Percentiles rank a stretch among this genome's conserved stretches.
phyloP scores from a whole-genome alignment of 345 rosid genomes.

The Geranium rotundifolium region DNA sequence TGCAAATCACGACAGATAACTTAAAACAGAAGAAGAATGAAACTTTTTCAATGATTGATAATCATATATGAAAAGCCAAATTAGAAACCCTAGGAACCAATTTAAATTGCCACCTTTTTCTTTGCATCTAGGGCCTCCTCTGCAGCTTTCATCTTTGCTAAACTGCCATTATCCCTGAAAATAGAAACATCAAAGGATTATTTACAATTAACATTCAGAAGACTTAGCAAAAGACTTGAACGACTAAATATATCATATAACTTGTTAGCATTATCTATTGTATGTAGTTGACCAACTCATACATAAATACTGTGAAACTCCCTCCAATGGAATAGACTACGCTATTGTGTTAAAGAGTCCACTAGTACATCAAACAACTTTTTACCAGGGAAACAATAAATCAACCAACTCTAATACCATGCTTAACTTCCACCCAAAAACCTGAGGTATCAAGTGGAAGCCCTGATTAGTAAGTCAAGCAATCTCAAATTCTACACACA shows the following conservation, averaged over 20 bases:
- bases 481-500: too few relatives aligned
- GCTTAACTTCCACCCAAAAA: too few relatives aligned
- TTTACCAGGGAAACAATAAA: too few relatives aligned
- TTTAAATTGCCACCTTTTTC: slow-evolving; percentile 42
- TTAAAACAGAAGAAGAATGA: slow-evolving; percentile 1
- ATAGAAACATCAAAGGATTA: slow-evolving; percentile 9
- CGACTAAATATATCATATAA: neutral
- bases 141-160: slow-evolving; percentile 77
- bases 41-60: too few relatives aligned
- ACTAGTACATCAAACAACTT: too few relatives aligned
- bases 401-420: too few relatives aligned
- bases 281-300: neutral
- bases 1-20: slow-evolving; percentile 25
- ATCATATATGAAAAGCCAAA: slow-evolving; percentile 1
- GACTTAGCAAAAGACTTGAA: neutral
- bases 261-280: neutral
- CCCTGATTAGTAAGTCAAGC: too few relatives aligned
- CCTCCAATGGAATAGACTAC: too few relatives aligned
- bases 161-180: slow-evolving; percentile 50
- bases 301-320: too few relatives aligned
- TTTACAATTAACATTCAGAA: neutral
- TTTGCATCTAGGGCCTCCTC: slow-evolving; percentile 78
- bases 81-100: neutral
- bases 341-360: too few relatives aligned
- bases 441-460: too few relatives aligned